Evolutionary conservation across 148 eudicot species (phyloP), one percentile per base, ranked within the genome.

Genomic region (Camellia japonica): DNA sequence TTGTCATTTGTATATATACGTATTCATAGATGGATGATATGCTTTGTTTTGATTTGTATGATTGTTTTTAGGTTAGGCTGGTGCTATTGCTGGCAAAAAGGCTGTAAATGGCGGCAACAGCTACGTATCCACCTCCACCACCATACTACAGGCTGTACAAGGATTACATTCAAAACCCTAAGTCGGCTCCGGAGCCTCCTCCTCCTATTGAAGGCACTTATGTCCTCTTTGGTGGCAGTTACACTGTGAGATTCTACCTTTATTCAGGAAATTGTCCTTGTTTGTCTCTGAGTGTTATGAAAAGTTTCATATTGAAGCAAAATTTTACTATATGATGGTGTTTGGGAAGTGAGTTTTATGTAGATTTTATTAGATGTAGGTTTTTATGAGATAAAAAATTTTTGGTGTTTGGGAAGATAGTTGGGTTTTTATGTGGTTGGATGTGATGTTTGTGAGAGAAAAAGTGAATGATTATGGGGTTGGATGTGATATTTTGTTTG

Each of bases 61-160:
- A 30, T 51, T 38, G 16, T 30, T 65, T 41, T 68, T 18, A 6
- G 30, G 10, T 55, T 47, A n/a, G 71, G 23, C 44, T 69, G 44
- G 38, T 6, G 64, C 5, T 61, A 42, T 44, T 38, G 44, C 0
- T 60, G 72, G 62, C 49, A 42, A 80, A 54, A 73, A 54, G 55
- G 38, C 19, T 63, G 46, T 56, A 59, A 91, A 74, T 91, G 95
- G 90, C 95, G 68, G 80, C 89, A 54, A 93, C 98, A 15, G 94
- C 98, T 43, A 89, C 97, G 0, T 95, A 93, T 70, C 97, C 98
- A 13, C 98, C 98, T 60, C 98, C 97, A 30, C 98, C 97, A 16
- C 97, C 96, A 3, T 95, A 76, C 56, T 93, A 95, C 92, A 93
- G 74, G 84, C 85, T 95, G 3, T 95, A 95, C 90, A 93, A 93